These are phyloP conservation scores for Juncus inflexus DNA, from an alignment of 176 grass and related monocot species.

Conservation along the genomic window DNA sequence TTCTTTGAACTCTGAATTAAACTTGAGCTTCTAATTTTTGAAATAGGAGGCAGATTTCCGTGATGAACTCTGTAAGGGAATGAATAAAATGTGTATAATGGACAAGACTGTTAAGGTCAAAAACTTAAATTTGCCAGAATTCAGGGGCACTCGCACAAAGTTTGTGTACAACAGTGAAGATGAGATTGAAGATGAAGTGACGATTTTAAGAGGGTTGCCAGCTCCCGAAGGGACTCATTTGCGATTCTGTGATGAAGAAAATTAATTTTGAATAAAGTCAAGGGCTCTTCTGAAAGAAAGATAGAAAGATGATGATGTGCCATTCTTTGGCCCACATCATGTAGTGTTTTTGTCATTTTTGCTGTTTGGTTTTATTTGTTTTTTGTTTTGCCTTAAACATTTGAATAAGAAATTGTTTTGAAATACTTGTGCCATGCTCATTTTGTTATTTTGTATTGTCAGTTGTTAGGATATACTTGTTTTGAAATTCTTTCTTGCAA, in stretches of 20 bases:
- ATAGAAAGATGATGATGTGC: not conserved
- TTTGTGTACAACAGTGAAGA: constrained; percentile 41
- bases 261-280: constrained; percentile 10
- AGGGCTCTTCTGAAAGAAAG: not conserved
- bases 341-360: constrained; percentile 1
- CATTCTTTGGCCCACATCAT: constrained; percentile 18
- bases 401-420: no score
- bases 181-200: constrained; percentile 29
- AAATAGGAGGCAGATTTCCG: constrained; percentile 22
- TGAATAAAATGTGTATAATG: constrained; percentile 11
- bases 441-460: no score
- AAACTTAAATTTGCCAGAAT: constrained; percentile 10
- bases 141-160: constrained; percentile 27
- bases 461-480: no score
- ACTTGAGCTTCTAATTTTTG: not conserved
- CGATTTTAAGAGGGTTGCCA: constrained; percentile 28
- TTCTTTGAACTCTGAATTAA: not conserved
- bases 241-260: constrained; percentile 26
- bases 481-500: no score
- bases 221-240: constrained; percentile 29
- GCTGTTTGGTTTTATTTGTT: not conserved
- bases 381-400: not conserved
- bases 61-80: constrained; percentile 11
- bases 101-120: not conserved
- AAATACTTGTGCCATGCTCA: no score